Evolutionary conservation across 345 rosid genomes (phyloP).

Genomic region (Rhizophora mangle): DNA sequence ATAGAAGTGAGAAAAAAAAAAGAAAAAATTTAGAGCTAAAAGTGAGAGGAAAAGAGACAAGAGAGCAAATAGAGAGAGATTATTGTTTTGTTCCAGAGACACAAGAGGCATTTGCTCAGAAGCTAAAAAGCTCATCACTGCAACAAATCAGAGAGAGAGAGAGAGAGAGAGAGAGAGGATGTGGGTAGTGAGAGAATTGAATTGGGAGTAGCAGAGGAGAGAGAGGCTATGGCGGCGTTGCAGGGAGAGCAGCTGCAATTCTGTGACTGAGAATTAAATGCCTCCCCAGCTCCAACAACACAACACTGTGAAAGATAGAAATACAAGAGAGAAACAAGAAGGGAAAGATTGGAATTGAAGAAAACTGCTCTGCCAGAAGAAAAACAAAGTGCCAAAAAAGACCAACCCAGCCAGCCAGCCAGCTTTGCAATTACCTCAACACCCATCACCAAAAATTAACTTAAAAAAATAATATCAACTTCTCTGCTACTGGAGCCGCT

Average conservation of each 20-base stretch:
- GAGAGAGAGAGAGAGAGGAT: slow-evolving; percentile 27
- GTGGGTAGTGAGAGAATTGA: slow-evolving; percentile 30
- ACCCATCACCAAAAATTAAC: neutral
- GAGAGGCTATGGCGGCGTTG: slow-evolving; percentile 72
- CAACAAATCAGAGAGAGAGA: slow-evolving; percentile 29
- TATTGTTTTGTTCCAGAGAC: slow-evolving; percentile 13
- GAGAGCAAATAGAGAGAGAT: slow-evolving; percentile 11
- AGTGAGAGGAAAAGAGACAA: neutral
- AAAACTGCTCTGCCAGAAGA: slow-evolving; percentile 1
- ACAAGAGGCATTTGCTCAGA: slow-evolving; percentile 30
- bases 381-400: neutral
- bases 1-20: slow-evolving; percentile 5
- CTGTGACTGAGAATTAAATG: slow-evolving; percentile 27
- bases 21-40: neutral
- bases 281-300: slow-evolving; percentile 5
- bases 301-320: slow-evolving; percentile 21
- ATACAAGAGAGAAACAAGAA: slow-evolving; percentile 1
- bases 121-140: slow-evolving; percentile 10
- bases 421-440: neutral
- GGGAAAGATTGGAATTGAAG: neutral
- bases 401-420: neutral
- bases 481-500: neutral
- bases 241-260: slow-evolving; percentile 48
- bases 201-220: slow-evolving; percentile 41
- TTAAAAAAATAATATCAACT: neutral